Conservation (phyloP, 495 filamentous ascomycete genomes). For the Aspergillus steynii region DNA sequence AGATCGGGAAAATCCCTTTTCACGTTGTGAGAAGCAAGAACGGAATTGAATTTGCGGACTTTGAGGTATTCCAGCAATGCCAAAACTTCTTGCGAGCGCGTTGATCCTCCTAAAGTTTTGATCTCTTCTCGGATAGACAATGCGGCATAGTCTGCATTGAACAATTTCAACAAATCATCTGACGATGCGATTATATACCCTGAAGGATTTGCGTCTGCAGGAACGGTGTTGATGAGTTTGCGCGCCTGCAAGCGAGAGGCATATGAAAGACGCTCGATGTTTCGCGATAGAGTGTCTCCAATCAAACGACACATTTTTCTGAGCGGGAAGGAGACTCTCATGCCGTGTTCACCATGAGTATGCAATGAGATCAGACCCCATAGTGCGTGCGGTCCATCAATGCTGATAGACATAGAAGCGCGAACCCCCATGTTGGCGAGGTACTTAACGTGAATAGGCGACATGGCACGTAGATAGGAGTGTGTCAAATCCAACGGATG, state of each 20-base stretch:
- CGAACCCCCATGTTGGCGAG: conserved; percentile 87
- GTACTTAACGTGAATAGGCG: conserved; percentile 90
- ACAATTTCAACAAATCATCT: conserved; percentile 81
- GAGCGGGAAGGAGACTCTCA: conserved; percentile 89
- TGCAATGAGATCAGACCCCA: conserved; percentile 94
- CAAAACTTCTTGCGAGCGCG: conserved; percentile 79
- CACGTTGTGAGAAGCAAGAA: conserved; percentile 77
- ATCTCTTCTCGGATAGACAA: conserved; percentile 86
- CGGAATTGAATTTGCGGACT: conserved; percentile 72
- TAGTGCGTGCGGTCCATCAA: conserved; percentile 79
- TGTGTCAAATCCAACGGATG: conserved; percentile 82
- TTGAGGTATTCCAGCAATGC: conserved; percentile 86
- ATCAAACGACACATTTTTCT: conserved; percentile 93
- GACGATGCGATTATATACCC: conserved; percentile 93
- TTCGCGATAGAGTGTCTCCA: conserved; percentile 82
- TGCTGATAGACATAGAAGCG: conserved; percentile 92
- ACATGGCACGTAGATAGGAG: conserved; percentile 78
- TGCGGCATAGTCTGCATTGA: conserved; percentile 86
- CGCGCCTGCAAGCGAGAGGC: conserved; percentile 71
- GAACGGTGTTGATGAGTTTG: conserved; percentile 52
- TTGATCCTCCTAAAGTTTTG: conserved; percentile 76
- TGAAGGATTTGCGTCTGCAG: conserved; percentile 79
- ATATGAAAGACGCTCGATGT: conserved; percentile 88
- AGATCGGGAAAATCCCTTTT: conserved; percentile 80
- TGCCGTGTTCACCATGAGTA: conserved; percentile 76